Conservation (phyloP, 2,329 filamentous ascomycete genomes). For the Lachnellula hyalina region DNA sequence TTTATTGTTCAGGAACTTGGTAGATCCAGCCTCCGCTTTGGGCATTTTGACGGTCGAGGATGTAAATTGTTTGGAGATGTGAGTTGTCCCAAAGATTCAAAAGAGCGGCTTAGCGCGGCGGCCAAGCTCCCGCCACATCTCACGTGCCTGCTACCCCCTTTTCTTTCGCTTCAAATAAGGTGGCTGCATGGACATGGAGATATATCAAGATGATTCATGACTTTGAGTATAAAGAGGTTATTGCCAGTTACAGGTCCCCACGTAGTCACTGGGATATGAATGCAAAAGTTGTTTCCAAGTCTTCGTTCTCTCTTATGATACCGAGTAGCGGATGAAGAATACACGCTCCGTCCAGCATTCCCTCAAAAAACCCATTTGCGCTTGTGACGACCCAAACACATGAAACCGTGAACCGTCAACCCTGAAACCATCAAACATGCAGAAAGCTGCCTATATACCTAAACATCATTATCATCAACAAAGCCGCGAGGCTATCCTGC, state of each 20-base stretch:
- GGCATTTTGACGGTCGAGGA: slow-evolving; percentile 59
- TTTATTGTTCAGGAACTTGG: slow-evolving; percentile 87
- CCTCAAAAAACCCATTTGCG: not conserved
- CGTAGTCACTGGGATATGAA: not conserved
- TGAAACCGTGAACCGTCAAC: not conserved
- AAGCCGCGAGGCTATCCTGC: slow-evolving; percentile 6
- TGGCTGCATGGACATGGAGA: not conserved
- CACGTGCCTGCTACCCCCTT: no score
- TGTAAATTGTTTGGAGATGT: not conserved
- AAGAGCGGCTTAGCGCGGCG: no score
- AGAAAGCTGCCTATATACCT: not conserved
- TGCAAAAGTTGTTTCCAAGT: not conserved
- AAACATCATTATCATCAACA: slow-evolving; percentile 11
- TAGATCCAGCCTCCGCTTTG: slow-evolving; percentile 85
- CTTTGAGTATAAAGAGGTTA: no score
- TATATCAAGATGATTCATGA: no score
- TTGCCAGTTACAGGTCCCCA: no score
- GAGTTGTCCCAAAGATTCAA: no score
- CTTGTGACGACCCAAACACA: not conserved
- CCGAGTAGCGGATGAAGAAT: no score
- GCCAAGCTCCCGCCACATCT: no score
- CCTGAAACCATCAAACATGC: not conserved
- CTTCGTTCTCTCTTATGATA: not conserved
- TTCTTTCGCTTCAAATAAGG: not conserved
- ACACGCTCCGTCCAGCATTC: not conserved